Evolutionary conservation across 495 filamentous ascomycete genomes (phyloP).

Genomic region (Rhizodiscina lignyota): DNA sequence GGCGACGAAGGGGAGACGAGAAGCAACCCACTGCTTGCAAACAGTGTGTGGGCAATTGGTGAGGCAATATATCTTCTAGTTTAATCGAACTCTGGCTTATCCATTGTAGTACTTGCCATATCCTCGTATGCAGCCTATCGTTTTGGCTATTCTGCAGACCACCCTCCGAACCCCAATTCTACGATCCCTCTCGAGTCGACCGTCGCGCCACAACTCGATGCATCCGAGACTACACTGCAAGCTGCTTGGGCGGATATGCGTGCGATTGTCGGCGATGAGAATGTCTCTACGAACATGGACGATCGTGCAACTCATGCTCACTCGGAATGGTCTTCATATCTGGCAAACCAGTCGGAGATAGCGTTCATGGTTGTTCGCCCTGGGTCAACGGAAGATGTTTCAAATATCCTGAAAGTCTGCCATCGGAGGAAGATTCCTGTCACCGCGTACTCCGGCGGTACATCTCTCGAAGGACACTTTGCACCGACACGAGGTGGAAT

Average conservation of each 20-base stretch:
- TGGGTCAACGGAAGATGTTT: conserved; percentile 30
- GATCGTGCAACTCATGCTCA: conserved; percentile 60
- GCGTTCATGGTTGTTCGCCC: conserved; percentile 23
- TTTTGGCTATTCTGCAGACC: background rate
- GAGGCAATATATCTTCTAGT: no score
- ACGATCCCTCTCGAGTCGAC: conserved; percentile 51
- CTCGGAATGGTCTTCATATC: conserved; percentile 81
- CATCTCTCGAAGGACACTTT: conserved; percentile 66
- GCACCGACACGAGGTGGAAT: conserved; percentile 59
- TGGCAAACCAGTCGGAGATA: conserved; percentile 13
- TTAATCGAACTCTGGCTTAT: no score
- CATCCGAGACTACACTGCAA: conserved; percentile 59
- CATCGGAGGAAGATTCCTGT: conserved; percentile 54
- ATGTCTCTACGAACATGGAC: conserved; percentile 57
- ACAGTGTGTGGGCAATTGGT: no score
- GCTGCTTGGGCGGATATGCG: conserved; percentile 89
- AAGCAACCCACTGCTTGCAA: conserved; percentile 43
- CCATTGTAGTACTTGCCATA: no score
- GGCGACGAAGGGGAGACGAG: conserved; percentile 34
- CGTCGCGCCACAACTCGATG: conserved; percentile 49
- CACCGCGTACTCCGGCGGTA: conserved; percentile 60
- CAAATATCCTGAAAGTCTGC: conserved; percentile 57
- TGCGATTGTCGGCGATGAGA: conserved; percentile 63
- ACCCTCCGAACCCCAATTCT: conserved; percentile 28
- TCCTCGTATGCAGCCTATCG: no score